phyloP scores from a whole-genome alignment of 2,329 filamentous ascomycete genomes.

The Geosmithia morbida region DNA sequence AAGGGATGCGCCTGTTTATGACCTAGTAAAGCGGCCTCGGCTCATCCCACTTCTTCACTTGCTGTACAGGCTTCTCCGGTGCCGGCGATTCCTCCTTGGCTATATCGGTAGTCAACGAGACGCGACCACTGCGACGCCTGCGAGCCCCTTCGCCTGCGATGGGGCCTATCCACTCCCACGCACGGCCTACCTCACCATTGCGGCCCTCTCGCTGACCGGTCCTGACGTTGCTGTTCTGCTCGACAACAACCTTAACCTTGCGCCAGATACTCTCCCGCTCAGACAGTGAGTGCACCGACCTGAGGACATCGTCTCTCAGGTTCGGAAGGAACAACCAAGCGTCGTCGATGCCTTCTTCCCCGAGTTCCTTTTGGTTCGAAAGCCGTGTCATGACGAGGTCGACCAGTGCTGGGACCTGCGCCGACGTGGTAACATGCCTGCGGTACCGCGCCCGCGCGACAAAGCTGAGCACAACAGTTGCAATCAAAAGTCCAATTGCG shows the following conservation, averaged over 20 bases:
- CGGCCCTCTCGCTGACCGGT: slow-evolving; percentile 54
- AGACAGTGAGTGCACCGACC: slow-evolving; percentile 62
- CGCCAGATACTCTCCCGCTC: slow-evolving; percentile 75
- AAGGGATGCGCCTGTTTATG: background rate
- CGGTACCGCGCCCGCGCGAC: slow-evolving; percentile 54
- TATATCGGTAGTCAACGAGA: slow-evolving; percentile 26
- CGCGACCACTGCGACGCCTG: slow-evolving; percentile 36
- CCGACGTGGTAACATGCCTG: slow-evolving; percentile 48
- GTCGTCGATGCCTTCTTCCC: slow-evolving; percentile 53
- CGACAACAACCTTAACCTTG: slow-evolving; percentile 69
- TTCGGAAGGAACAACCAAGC: slow-evolving; percentile 78
- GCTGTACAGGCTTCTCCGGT: slow-evolving; percentile 9
- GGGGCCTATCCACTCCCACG: slow-evolving; percentile 58
- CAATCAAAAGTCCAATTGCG: slow-evolving; percentile 56
- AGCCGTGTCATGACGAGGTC: slow-evolving; percentile 73
- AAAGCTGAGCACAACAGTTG: slow-evolving; percentile 30
- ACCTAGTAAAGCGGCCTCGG: slow-evolving; percentile 23
- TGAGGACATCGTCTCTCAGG: slow-evolving; percentile 77
- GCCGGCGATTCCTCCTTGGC: slow-evolving; percentile 19
- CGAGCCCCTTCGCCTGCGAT: slow-evolving; percentile 27
- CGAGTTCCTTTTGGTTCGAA: slow-evolving; percentile 70
- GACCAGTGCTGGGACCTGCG: slow-evolving; percentile 70
- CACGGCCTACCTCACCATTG: slow-evolving; percentile 50
- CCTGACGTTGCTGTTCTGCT: slow-evolving; percentile 86
- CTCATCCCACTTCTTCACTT: slow-evolving; percentile 25